phyloP scores from a whole-genome alignment of 768 basidiomycete genomes.

The Tulasnella sp. region DNA sequence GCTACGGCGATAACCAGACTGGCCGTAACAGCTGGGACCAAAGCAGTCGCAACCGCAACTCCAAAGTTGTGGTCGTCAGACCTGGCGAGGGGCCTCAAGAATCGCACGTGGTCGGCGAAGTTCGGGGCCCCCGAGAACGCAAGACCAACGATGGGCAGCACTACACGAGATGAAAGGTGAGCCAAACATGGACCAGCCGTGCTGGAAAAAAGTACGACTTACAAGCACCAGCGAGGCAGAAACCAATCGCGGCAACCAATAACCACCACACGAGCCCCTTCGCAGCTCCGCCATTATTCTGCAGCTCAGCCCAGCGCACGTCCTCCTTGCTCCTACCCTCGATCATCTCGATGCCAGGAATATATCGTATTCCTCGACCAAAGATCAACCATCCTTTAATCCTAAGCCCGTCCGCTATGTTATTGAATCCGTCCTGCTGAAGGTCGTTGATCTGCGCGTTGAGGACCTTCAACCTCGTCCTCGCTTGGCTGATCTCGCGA shows the following conservation, averaged over 20 bases:
- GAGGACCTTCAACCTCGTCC: slow-evolving; percentile 64
- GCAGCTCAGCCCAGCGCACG: slow-evolving; percentile 73
- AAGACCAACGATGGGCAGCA: slow-evolving; percentile 67
- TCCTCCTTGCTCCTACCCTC: slow-evolving; percentile 81
- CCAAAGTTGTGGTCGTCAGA: slow-evolving; percentile 47
- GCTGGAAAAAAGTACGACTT: slow-evolving; percentile 39
- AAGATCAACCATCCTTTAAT: slow-evolving; percentile 77
- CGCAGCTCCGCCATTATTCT: slow-evolving; percentile 45
- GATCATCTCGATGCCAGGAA: slow-evolving; percentile 64
- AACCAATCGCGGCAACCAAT: slow-evolving; percentile 48
- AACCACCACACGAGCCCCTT: slow-evolving; percentile 52
- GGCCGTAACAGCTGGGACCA: slow-evolving; percentile 63
- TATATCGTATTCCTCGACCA: slow-evolving; percentile 60
- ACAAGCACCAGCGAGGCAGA: slow-evolving; percentile 60
- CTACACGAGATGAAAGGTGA: slow-evolving; percentile 40
- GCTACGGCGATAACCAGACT: slow-evolving; percentile 58
- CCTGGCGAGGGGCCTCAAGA: slow-evolving; percentile 53
- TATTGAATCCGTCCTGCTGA: slow-evolving; percentile 62
- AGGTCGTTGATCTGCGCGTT: slow-evolving; percentile 68
- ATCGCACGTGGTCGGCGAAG: slow-evolving; percentile 65
- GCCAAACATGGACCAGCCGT: slow-evolving; percentile 15
- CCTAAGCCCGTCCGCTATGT: slow-evolving; percentile 65
- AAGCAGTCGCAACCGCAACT: slow-evolving; percentile 61
- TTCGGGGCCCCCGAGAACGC: slow-evolving; percentile 66
- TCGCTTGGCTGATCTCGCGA: slow-evolving; percentile 63